phyloP scores from a whole-genome alignment of 164 flowering plant species.

The Magnolia changhungtana region DNA sequence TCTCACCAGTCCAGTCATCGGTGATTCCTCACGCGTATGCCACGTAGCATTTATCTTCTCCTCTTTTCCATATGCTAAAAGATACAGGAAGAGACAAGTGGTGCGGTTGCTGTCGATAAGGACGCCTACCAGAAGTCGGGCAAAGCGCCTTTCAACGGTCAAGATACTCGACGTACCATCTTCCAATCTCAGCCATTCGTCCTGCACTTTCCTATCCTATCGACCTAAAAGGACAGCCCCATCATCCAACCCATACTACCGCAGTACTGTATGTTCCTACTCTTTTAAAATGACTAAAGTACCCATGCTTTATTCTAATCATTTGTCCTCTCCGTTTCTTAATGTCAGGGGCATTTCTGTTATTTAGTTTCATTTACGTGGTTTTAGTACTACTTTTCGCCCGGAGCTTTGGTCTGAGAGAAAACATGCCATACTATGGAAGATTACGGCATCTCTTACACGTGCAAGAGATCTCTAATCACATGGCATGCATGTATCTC shows the following conservation, averaged over 20 bases:
- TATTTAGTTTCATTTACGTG: not conserved
- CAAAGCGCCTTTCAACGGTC: constrained; percentile 18
- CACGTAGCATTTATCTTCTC: not conserved
- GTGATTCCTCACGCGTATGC: not conserved
- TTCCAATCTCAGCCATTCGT: constrained; percentile 16
- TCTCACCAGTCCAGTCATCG: not conserved
- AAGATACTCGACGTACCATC: constrained; percentile 10
- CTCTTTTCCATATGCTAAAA: not conserved
- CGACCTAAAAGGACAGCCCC: constrained; percentile 33
- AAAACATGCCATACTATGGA: not conserved
- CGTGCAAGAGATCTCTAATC: no score
- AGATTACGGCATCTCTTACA: not conserved
- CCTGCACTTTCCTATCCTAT: constrained; percentile 14
- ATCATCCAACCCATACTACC: constrained; percentile 21
- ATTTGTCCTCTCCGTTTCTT: not conserved
- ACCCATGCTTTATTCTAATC: constrained; percentile 5
- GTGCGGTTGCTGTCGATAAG: constrained; percentile 22
- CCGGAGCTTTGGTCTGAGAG: not conserved
- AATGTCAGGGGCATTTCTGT: not conserved
- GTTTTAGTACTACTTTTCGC: no score
- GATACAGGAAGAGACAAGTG: constrained; percentile 16
- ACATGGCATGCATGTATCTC: not conserved
- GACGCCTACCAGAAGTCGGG: constrained; percentile 16
- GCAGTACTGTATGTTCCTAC: not conserved
- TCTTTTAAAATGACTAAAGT: not conserved